phyloP scores from a whole-genome alignment of 1,139 yeast genomes.

The Yamadazyma trypodendri region DNA sequence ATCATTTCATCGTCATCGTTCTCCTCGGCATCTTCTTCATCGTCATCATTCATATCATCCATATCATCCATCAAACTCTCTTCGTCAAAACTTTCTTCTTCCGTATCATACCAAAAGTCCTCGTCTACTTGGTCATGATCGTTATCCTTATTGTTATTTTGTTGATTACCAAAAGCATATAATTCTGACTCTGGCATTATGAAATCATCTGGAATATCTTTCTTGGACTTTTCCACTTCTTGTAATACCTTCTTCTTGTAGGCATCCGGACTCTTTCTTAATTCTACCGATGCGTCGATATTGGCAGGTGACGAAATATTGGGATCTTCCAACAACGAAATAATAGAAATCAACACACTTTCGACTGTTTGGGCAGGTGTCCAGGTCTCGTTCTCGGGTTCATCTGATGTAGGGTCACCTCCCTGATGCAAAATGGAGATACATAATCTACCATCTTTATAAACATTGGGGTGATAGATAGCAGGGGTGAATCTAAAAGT shows the following conservation, averaged over 20 bases:
- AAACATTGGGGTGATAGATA: slow-evolving; percentile 92
- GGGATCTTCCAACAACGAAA: slow-evolving; percentile 89
- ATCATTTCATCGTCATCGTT: slow-evolving; percentile 34
- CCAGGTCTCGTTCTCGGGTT: slow-evolving; percentile 93
- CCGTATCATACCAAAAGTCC: slow-evolving; percentile 83
- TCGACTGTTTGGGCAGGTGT: slow-evolving; percentile 96
- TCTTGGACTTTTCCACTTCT: slow-evolving; percentile 82
- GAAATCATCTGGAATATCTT: slow-evolving; percentile 83
- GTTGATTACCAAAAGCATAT: slow-evolving; percentile 57
- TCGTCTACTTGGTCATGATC: slow-evolving; percentile 76
- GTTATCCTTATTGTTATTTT: slow-evolving; percentile 33
- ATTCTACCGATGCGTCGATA: slow-evolving; percentile 93
- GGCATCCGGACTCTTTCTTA: slow-evolving; percentile 78
- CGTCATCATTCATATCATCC: slow-evolving; percentile 57
- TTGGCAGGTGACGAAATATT: slow-evolving; percentile 93
- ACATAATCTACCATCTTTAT: slow-evolving; percentile 89
- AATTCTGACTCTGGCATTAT: slow-evolving; percentile 68
- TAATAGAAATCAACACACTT: slow-evolving; percentile 82
- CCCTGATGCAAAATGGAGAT: slow-evolving; percentile 88
- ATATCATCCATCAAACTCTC: slow-evolving; percentile 52
- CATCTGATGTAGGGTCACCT: slow-evolving; percentile 87
- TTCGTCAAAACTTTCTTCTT: slow-evolving; percentile 54
- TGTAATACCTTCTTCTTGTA: slow-evolving; percentile 75
- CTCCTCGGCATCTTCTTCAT: slow-evolving; percentile 57
- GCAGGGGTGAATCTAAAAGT: slow-evolving; percentile 92